phyloP scores from a whole-genome alignment of 345 rosid species.

The Corchorus olitorius region DNA sequence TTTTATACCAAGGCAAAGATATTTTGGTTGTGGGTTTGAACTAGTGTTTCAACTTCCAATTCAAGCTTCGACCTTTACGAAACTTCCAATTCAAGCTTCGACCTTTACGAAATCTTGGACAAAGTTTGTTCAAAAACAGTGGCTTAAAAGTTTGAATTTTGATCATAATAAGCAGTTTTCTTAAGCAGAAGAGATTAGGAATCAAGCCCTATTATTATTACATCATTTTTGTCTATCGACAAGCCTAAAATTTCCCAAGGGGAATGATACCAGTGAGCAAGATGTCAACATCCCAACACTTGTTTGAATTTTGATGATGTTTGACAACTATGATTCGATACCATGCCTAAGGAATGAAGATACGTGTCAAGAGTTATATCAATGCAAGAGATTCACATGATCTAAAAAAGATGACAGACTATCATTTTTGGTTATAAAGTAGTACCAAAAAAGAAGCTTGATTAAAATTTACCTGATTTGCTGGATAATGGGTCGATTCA shows the following conservation, averaged over 20 bases:
- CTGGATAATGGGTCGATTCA: neutral
- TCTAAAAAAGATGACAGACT: too few relatives aligned
- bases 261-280: too few relatives aligned
- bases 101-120: neutral
- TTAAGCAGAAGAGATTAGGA: neutral
- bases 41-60: too few relatives aligned
- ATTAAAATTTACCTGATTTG: neutral
- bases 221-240: neutral
- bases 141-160: neutral
- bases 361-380: too few relatives aligned
- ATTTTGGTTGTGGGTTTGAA: neutral
- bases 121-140: neutral
- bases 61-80: too few relatives aligned
- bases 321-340: too few relatives aligned
- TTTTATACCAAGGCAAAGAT: neutral
- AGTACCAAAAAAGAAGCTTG: neutral
- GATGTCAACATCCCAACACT: too few relatives aligned
- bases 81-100: too few relatives aligned
- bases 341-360: too few relatives aligned
- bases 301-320: too few relatives aligned
- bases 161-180: neutral
- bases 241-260: neutral
- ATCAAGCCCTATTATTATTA: neutral
- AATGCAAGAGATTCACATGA: too few relatives aligned
- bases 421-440: neutral